Base-by-base conservation (phyloP, 805 yeast species). In the Myxozyma melibiosi region DNA sequence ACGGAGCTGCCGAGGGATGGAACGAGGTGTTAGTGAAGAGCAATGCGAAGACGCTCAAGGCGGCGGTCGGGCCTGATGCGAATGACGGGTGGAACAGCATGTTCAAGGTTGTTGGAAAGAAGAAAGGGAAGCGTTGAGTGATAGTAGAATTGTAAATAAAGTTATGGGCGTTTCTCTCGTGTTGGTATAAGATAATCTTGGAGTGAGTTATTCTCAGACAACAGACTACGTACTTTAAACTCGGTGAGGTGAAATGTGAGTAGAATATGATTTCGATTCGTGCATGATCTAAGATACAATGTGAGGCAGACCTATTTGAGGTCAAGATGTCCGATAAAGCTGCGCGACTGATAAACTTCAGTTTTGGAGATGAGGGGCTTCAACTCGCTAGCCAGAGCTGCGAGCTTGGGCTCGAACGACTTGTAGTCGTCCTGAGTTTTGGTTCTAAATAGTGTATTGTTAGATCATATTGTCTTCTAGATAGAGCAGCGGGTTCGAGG, bases 101-200 rank as follows among this genome's bases (percentile, higher is more conserved):
- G 55, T 82, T 82, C 72, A 83, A 84, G 71, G 89, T 85, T 30
- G 88, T 84, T 39, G 84, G 82, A 72, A 85, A 84, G 74, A 78
- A 79, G 65, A 80, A 80, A 65, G 40, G 50, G 16, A 43, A 16
- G 37, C 47, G 47, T 18, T 43, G 47, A 43, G 14, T 9, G 47
- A n/a, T n/a, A n/a, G n/a, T n/a, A n/a, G 20, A 43, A 35, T 18
- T 16, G 30, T 22, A 11, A 25, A 41, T 41, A 24, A 13, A 41
- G 30, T 41, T 41, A 16, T 24, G 6, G 24, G 13, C 11, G 11
- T 13, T 22, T 8, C 20, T 39, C 11, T 39, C 11, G 14, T 39
- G 13, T 22, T 18, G 41, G 9, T 37, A 37, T 13, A 8, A 30
- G 34, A 8, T 30, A 30, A 30, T n/a, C n/a, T n/a, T n/a, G n/a